Evolutionary conservation across 108 stramenopile species (phyloP), one percentile per base, ranked within the genome.

Genomic region (Skeletonema tropicum): DNA sequence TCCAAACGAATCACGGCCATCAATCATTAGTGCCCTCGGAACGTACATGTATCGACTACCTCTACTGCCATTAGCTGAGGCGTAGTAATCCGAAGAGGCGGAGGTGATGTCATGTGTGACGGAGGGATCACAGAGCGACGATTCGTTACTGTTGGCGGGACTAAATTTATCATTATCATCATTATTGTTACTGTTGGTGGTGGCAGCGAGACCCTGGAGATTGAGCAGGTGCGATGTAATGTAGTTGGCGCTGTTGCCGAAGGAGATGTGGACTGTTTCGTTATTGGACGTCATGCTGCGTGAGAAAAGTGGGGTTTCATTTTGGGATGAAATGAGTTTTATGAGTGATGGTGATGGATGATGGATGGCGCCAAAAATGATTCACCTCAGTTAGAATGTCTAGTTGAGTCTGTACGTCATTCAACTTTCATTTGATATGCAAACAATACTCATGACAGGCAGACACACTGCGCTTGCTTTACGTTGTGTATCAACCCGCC

Each of bases 171-270:
- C 52, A n/a, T 70, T 31, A 11, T 23, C 21, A 17, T 45, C 45
- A 31, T 15, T 14, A 64, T 11, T 31, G 45, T 8, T 7, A 0
- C 3, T 7, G 4, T 0, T 33, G 30, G 6, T 19, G 23, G 52
- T 93, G 29, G 79, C 83, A 17, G 88, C 85, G 55, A 93, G 66
- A 12, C 92, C 92, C 60, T 93, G 84, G 6, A 93, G 74, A 68
- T 93, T 93, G 69, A 85, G 64, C 23, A 86, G 78, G 67, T 93
- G 92, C 0, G 92, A 86, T 41, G 92, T 75, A 14, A 93, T 70
- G 48, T 81, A 77, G 64, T 86, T 87, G 59, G 92, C 87, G 1
- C 79, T 61, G 10, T 88, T 67, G 21, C 92, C 92, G 59, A 92
- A 70, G 36, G 87, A 86, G 23, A 92, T 55, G 65, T 90, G 89